Base-by-base conservation (phyloP, 768 basidiomycete genomes). In the Leccinellum luteum region DNA sequence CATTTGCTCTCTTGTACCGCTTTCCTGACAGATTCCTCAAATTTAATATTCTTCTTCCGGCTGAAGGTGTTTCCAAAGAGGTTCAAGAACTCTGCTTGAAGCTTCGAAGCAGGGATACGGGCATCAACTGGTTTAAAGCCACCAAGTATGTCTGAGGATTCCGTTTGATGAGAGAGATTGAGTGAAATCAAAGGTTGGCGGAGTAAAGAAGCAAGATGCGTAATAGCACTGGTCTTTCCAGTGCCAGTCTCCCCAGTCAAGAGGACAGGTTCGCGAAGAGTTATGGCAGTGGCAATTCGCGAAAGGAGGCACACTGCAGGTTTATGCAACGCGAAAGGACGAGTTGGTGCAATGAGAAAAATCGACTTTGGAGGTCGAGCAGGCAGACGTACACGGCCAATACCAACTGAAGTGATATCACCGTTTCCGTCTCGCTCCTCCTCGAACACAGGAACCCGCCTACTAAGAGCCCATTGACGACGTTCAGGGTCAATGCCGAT, bases 191-290 rank as follows among this genome's bases (percentile, higher is more conserved):
- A 81, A 0, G 87, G 85, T 12, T 84, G 82, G 7, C 80, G 81
- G 28, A 97, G 80, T n/a, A 90, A 72, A 2, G 86, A 80, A 12
- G 97, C 89, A 30, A 98, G 79, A 65, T 97, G 86, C 3, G 94
- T 90, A 15, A 99, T 84, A 19, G 86, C 82, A 52, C 94, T 95
- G 0, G 97, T 99, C 74, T 99, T 99, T 14, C 97, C 97, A 1
- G 97, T 99, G n/a, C 97, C 97, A 2, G 97, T 99, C 76, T 99
- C 97, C 48, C 97, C 97, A 0, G 94, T 94, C 25, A 99, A 81
- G 8, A 99, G 81, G 5, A 95, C 78, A 5, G 97, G 94, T 67
- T 99, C 97, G 14, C 74, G 74, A 48, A 89, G 76, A 0, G 86
- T 78, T 48, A 94, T 78, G 0, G 89, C 83, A 21, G 84, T 85